phyloP scores from a whole-genome alignment of 768 basidiomycete genomes.

The Lepiota subincarnata region DNA sequence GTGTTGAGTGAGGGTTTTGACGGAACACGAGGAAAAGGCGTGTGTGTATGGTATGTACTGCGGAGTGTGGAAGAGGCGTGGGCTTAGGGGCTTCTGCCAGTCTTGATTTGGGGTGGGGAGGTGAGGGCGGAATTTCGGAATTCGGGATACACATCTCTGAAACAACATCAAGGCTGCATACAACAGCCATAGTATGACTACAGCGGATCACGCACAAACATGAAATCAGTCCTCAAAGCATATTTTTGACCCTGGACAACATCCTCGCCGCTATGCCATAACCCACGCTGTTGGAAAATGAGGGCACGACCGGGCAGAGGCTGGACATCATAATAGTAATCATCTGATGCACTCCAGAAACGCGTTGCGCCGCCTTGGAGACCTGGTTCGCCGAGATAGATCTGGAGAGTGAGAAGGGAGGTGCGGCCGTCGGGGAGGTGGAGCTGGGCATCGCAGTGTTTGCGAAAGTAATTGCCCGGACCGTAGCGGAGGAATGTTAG shows the following conservation, averaged over 20 bases:
- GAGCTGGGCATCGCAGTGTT: slow-evolving; percentile 35
- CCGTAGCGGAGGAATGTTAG: slow-evolving; percentile 43
- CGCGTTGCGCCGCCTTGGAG: slow-evolving; percentile 39
- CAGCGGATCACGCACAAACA: slow-evolving; percentile 23
- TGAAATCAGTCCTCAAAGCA: slow-evolving; percentile 37
- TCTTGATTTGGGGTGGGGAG: too few species aligned
- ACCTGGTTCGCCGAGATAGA: slow-evolving; percentile 39
- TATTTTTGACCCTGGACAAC: slow-evolving; percentile 37
- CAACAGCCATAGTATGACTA: too few species aligned
- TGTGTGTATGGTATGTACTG: too few species aligned
- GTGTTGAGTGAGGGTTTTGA: too few species aligned
- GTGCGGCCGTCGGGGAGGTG: slow-evolving; percentile 33
- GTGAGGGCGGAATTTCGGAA: too few species aligned
- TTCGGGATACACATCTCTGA: too few species aligned
- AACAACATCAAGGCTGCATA: too few species aligned
- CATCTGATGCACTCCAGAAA: slow-evolving; percentile 26
- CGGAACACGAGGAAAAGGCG: too few species aligned
- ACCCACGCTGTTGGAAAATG: slow-evolving; percentile 39
- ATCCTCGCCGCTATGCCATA: slow-evolving; percentile 40
- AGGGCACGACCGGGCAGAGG: slow-evolving; percentile 39
- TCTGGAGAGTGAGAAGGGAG: slow-evolving; percentile 38
- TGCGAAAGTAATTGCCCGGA: slow-evolving; percentile 37
- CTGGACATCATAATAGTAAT: slow-evolving; percentile 33
- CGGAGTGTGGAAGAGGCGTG: too few species aligned
- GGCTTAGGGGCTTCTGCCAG: too few species aligned